Evolutionary conservation across 169 alveolate species (phyloP).

Genomic region (Cryptosporidium meleagridis): DNA sequence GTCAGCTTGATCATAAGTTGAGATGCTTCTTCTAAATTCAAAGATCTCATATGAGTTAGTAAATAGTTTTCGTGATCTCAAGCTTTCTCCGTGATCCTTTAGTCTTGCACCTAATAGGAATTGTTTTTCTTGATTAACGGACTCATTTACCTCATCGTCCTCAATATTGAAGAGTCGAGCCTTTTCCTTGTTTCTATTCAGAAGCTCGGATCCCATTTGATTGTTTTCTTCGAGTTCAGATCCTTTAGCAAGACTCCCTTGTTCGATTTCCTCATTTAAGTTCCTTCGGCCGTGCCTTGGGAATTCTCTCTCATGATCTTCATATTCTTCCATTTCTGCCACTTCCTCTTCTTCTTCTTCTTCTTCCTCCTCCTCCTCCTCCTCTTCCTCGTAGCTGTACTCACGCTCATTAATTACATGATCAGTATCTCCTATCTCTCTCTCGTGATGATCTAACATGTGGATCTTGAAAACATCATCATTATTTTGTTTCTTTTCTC

Average conservation of each 20-base stretch:
- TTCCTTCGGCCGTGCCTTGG: neutral
- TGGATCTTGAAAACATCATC: neutral
- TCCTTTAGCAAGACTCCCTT: no score
- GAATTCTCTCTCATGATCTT: neutral
- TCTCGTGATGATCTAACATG: neutral
- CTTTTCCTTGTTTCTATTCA: neutral
- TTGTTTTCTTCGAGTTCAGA: neutral
- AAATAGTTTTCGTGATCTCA: slow-evolving; percentile 2
- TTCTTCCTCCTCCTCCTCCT: neutral
- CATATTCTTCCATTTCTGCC: neutral
- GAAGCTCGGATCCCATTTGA: neutral
- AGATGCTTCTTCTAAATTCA: slow-evolving; percentile 27
- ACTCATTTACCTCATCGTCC: neutral
- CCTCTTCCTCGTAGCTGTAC: neutral
- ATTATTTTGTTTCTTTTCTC: neutral
- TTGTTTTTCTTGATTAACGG: neutral
- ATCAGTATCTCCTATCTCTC: neutral
- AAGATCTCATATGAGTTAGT: slow-evolving; percentile 46
- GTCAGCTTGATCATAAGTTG: slow-evolving; percentile 64
- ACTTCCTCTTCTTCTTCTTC: neutral
- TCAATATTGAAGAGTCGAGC: neutral
- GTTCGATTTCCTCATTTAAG: neutral
- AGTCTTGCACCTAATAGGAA: neutral
- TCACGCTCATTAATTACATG: neutral
- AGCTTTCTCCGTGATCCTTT: neutral